Base-by-base conservation (phyloP, 2,329 filamentous ascomycete species). In the Neodidymelliopsis sp. region DNA sequence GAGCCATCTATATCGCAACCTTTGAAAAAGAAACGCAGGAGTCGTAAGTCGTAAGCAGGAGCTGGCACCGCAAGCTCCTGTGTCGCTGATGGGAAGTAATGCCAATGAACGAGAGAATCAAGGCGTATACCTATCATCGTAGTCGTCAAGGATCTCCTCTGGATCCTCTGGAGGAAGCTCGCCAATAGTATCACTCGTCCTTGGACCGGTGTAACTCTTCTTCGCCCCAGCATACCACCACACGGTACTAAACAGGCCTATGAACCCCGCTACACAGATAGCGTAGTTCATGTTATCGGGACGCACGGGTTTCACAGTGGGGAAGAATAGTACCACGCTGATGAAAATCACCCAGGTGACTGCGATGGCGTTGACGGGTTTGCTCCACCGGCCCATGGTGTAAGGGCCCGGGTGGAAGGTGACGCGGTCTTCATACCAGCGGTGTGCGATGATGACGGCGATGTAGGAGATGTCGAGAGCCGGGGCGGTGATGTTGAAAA, bases 261-360 rank as follows among this genome's bases (percentile, higher is more conserved):
- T 84, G 24, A 75, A 72, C 0, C 54, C 75, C 0, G 74, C 75
- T 2, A 79, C 75, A 15, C 73, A 76, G 22, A 78, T 71, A 5
- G 75, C 75, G 59, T 78, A 78, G 52, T 79, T 79, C 76, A 79
- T 79, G 54, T 78, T 78, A 29, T 66, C 65, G 1, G 70, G 57
- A 3, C 70, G 76, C 12, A 79, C 73, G 1, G 75, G 76, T 24
- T 70, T 71, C n/a, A 67, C 58, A 1, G 75, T 70, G 3, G 76
- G 77, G 69, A 78, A 78, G 66, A 78, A 83, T 13, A 87, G 71
- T n/a, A 86, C 78, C 8, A 81, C 74, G 57, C 81, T 85, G 56
- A 87, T 86, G 60, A 86, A 84, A 19, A 79, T 55, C 3, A 86
- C 83, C 84, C 84, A 87, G 3, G 71, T 67, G n/a, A 84, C 77